phyloP scores from a whole-genome alignment of 2,329 filamentous ascomycete species.

The Alternaria solani region DNA sequence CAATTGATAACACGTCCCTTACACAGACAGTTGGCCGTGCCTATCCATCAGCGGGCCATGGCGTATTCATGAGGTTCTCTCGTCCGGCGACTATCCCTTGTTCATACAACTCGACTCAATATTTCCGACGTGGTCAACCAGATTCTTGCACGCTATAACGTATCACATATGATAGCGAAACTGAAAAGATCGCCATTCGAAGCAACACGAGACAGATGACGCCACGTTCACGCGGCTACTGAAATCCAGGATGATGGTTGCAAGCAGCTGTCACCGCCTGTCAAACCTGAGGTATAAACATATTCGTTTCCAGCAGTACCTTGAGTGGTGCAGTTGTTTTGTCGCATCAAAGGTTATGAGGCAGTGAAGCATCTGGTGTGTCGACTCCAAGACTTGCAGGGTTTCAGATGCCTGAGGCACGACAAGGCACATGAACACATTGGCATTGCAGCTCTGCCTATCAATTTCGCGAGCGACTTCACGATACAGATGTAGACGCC shows the following conservation, averaged over 20 bases:
- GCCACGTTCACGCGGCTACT: constrained; percentile 1
- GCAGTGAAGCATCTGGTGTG: constrained; percentile 26
- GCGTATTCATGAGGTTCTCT: no score
- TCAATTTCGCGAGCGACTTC: constrained; percentile 9
- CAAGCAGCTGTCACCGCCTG: constrained; percentile 10
- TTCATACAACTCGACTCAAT: not conserved
- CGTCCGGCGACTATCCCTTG: not conserved
- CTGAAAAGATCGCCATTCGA: not conserved
- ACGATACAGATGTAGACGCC: not conserved
- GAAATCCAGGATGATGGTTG: constrained; percentile 12
- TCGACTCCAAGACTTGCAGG: constrained; percentile 15
- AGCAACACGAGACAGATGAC: not conserved
- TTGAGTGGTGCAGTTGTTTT: constrained; percentile 6
- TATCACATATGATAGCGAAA: not conserved
- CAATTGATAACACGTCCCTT: no score
- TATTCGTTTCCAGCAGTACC: not conserved
- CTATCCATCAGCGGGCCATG: no score
- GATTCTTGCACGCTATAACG: not conserved
- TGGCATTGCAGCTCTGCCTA: constrained; percentile 25
- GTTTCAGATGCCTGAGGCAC: constrained; percentile 36
- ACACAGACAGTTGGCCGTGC: no score
- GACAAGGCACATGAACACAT: not conserved
- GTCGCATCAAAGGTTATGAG: constrained; percentile 21
- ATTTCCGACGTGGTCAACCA: not conserved
- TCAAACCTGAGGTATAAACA: constrained; percentile 15